Evolutionary conservation across 192 early-diverging fungal genomes (phyloP).

Genomic region (Coemansia sp.): DNA sequence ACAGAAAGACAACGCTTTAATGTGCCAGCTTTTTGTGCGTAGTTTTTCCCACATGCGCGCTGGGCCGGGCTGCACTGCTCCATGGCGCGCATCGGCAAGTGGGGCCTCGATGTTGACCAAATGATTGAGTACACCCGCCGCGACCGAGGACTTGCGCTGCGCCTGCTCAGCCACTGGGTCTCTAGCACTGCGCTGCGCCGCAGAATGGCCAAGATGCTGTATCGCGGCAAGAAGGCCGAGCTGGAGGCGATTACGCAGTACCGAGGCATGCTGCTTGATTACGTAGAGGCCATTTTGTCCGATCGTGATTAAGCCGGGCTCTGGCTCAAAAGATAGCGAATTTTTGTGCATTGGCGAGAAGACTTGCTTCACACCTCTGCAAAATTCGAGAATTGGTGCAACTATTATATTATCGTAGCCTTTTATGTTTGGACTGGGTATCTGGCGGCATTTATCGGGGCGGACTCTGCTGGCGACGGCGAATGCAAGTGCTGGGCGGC

Average conservation of each 20-base stretch:
- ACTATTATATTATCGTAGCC: too few relatives aligned
- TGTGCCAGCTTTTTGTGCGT: too few relatives aligned
- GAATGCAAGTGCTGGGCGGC: not conserved
- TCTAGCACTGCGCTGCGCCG: conserved; percentile 10
- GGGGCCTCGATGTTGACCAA: conserved; percentile 27
- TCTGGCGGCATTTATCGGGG: not conserved
- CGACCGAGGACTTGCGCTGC: conserved; percentile 31
- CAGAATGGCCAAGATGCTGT: conserved; percentile 36
- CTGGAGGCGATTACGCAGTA: conserved; percentile 38
- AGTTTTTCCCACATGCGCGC: conserved; percentile 14
- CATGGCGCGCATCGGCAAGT: conserved; percentile 21
- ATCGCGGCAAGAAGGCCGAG: conserved; percentile 48
- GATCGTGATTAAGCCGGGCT: too few relatives aligned
- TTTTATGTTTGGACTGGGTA: conserved; percentile 12
- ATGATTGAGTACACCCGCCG: conserved; percentile 32
- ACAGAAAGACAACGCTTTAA: too few relatives aligned
- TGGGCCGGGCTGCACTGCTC: conserved; percentile 48
- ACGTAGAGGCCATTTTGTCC: conserved; percentile 7
- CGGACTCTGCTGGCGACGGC: not conserved
- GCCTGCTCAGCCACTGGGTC: conserved; percentile 30
- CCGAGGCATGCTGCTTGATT: conserved; percentile 24
- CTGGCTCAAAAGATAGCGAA: too few relatives aligned
- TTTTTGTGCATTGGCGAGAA: too few relatives aligned
- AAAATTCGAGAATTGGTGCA: not conserved
- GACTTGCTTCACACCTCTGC: too few relatives aligned